phyloP scores from a whole-genome alignment of 176 grass and related monocot species.

The Carex kokanica region DNA sequence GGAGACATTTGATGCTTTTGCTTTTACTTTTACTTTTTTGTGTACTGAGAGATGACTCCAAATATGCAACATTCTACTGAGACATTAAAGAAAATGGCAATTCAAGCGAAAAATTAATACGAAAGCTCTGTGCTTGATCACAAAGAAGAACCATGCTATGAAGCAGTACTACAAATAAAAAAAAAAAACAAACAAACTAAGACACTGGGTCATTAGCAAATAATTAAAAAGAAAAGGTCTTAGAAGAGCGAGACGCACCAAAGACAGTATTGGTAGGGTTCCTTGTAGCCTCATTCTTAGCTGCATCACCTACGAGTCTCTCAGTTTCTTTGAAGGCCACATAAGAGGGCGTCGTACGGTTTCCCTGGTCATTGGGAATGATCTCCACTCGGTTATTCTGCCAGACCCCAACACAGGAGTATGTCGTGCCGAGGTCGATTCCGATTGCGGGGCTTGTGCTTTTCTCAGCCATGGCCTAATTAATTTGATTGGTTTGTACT shows the following conservation, averaged over 20 bases:
- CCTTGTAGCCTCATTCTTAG: neutral
- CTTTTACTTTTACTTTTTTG: too few relatives aligned
- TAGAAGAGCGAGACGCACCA: neutral
- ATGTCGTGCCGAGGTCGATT: neutral
- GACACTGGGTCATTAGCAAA: neutral
- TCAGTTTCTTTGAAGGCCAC: slow-evolving; percentile 12
- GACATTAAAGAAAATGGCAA: neutral
- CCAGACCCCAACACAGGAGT: neutral
- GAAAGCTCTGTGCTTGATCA: neutral
- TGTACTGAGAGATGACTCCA: neutral
- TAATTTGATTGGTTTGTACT: neutral
- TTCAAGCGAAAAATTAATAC: neutral
- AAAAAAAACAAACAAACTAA: too few relatives aligned
- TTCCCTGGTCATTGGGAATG: neutral
- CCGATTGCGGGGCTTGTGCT: neutral
- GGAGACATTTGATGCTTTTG: too few relatives aligned
- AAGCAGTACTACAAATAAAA: neutral
- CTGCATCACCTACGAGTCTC: neutral
- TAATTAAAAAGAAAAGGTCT: neutral
- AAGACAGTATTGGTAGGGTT: slow-evolving; percentile 11
- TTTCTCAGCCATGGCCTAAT: neutral
- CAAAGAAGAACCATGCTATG: neutral
- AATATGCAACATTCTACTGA: neutral
- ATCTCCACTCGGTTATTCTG: neutral
- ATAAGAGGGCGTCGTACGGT: neutral